phyloP scores from a whole-genome alignment of 2,329 filamentous ascomycete species.

The Aspergillus unguis region DNA sequence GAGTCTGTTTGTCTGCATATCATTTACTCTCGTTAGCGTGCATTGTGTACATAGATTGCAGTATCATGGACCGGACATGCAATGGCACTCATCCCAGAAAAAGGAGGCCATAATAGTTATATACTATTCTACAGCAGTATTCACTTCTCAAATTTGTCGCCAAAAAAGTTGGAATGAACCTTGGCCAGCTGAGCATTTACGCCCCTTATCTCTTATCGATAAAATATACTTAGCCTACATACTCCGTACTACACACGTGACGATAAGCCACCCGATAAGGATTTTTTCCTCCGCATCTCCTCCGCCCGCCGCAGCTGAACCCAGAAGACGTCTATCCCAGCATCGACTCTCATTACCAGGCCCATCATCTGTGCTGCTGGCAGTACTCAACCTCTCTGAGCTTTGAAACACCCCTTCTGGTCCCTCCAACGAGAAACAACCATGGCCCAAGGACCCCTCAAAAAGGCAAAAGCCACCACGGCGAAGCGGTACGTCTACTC shows the following conservation, averaged over 20 bases:
- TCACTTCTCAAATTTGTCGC: too few relatives aligned
- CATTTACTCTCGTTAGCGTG: too few relatives aligned
- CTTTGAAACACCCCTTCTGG: background rate
- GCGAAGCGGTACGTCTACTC: conserved; percentile 37
- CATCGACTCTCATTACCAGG: background rate
- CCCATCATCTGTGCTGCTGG: conserved; percentile 3
- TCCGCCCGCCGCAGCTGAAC: background rate
- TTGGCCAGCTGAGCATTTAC: too few relatives aligned
- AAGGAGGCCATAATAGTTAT: too few relatives aligned
- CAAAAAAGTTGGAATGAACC: too few relatives aligned
- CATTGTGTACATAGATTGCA: too few relatives aligned
- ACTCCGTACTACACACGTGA: background rate
- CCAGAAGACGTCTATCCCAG: background rate
- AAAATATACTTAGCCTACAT: background rate
- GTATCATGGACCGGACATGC: too few relatives aligned
- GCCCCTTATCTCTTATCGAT: too few relatives aligned
- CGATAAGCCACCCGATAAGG: conserved; percentile 20
- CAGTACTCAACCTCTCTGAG: background rate
- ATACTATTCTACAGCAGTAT: too few relatives aligned
- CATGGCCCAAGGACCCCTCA: conserved; percentile 34
- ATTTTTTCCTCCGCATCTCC: conserved; percentile 12
- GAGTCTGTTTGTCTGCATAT: too few relatives aligned
- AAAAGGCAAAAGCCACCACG: conserved; percentile 34
- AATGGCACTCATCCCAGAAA: too few relatives aligned
- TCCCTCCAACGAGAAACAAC: background rate